Base-by-base conservation (phyloP, 768 basidiomycete genomes). In the Podaxis sp. region DNA sequence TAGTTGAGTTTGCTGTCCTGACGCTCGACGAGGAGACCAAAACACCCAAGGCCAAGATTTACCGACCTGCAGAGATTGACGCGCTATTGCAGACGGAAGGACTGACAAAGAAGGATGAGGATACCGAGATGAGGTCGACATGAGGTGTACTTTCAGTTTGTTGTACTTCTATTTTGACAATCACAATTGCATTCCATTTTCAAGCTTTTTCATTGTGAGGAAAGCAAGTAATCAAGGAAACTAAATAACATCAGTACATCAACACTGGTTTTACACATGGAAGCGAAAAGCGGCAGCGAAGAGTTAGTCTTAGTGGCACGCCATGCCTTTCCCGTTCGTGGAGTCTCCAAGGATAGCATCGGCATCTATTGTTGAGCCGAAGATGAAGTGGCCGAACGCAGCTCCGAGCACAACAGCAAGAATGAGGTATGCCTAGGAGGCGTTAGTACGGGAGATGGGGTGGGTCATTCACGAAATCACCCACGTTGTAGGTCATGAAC, bases 1-100 rank as follows among this genome's bases (percentile, higher is more conserved):
- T 65, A 98, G 97, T 99, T 70, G 97, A 99, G 74, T 95, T 99
- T 70, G 94, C 97, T 7, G 94, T 94, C 9, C 77, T 99, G 71
- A 95, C 91, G 2, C 78, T 96, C 5, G 93, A 97, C 70, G 81
- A 89, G 1, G 74, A 73, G 23, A 87, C 87, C 54, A 87, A 91
- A 71, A 76, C 86, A 70, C 93, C 94, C 2, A 85, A 86, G 69
- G 93, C 94, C 44, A 95, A 93, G 83, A 95, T 98, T 67, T 98
- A 91, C 77, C 82, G 83, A 62, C 92, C 95, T 21, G 74, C 86
- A 16, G 95, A 98, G 76, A 89, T 97, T 59, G 93, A 97, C 69
- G 88, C 84, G 7, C 74, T 98, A 64, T 78, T 98, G 61, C 74
- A 82, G 66, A 78, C 87, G 64, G 87, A 95, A 65, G 92, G 89